Base-by-base conservation (phyloP, 768 basidiomycete species). In the Scleroderma citrinum region DNA sequence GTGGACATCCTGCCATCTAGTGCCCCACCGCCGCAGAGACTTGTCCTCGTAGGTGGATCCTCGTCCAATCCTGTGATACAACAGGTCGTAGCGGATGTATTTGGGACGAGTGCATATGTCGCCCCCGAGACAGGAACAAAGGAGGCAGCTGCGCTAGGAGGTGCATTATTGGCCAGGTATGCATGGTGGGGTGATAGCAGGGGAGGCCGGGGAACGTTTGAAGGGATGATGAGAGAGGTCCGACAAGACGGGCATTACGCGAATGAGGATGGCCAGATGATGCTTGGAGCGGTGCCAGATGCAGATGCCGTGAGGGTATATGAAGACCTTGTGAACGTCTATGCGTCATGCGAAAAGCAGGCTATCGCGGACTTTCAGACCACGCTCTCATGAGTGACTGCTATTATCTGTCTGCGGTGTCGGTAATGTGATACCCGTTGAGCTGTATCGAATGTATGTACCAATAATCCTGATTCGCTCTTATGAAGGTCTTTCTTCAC, bases 1-100 rank as follows among this genome's bases (percentile, higher is more conserved):
- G 71, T 73, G 4, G 80, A 77, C 7, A 87, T 92, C 57, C 70
- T 90, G 7, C 82, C 84, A 0, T 65, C 73, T 12, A 67, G 78
- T 54, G 71, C 79, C 2, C 67, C 70, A 5, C 50, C 58, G 3
- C 70, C 90, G 38, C 78, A 76, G 36, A 75, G 87, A 29, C 76
- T 92, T 38, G 81, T 92, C 38, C 72, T 88, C 31, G 85, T 85
- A 5, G 91, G 91, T 13, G 91, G 91, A 23, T 82, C 86, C 0
- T 85, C 85, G 6, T 77, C 78, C 2, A 93, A 92, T 60, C 71
- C 71, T 31, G 77, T 77, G 32, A 86, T 92, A 58, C 76, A 82
- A 40, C 85, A 88, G 56, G 66, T 90, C 35, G 81, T 82, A 17
- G 86, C 89, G 31, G 85, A 92, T 62, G 71, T 92, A n/a, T 83